Conservation (phyloP, 805 yeast genomes). For the Zygoascus ofunaensis region DNA sequence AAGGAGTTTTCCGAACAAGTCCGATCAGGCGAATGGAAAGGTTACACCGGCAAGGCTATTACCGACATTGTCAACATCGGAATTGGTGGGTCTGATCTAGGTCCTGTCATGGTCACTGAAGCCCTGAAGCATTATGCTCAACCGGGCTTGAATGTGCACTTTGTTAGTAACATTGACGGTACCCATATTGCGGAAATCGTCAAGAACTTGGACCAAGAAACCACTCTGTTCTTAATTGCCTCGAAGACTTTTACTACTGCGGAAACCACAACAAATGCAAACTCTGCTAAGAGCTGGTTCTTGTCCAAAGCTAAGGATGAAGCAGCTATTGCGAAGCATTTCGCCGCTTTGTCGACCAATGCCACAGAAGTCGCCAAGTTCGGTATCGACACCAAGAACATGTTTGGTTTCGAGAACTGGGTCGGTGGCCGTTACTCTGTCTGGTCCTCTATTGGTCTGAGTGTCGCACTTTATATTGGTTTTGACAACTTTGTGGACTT, state of each 20-base stretch:
- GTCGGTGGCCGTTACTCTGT: constrained; percentile 99
- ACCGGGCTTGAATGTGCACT: constrained; percentile 64
- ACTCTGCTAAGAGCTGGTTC: constrained; percentile 93
- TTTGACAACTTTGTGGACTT: constrained; percentile 86
- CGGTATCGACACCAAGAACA: constrained; percentile 94
- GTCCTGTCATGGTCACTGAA: constrained; percentile 99
- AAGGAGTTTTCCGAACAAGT: constrained; percentile 85
- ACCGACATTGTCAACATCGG: constrained; percentile 95
- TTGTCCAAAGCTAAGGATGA: constrained; percentile 56
- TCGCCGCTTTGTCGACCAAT: constrained; percentile 93
- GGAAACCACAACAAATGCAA: constrained; percentile 94
- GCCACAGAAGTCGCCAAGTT: constrained; percentile 84
- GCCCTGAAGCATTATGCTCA: constrained; percentile 87
- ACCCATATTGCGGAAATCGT: constrained; percentile 91
- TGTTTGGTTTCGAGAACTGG: constrained; percentile 98
- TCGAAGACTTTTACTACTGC: constrained; percentile 99
- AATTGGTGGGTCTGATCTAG: constrained; percentile 97
- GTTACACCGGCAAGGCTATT: constrained; percentile 90
- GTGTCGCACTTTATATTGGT: constrained; percentile 92
- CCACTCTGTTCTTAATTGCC: constrained; percentile 78
- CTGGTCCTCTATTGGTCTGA: constrained; percentile 97
- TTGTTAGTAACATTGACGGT: constrained; percentile 98
- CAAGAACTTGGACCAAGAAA: constrained; percentile 71
- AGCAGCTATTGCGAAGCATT: constrained; percentile 86
- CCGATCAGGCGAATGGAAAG: constrained; percentile 92